Evolutionary conservation across 768 basidiomycete genomes (phyloP).

Genomic region (Amanita fuliginea): DNA sequence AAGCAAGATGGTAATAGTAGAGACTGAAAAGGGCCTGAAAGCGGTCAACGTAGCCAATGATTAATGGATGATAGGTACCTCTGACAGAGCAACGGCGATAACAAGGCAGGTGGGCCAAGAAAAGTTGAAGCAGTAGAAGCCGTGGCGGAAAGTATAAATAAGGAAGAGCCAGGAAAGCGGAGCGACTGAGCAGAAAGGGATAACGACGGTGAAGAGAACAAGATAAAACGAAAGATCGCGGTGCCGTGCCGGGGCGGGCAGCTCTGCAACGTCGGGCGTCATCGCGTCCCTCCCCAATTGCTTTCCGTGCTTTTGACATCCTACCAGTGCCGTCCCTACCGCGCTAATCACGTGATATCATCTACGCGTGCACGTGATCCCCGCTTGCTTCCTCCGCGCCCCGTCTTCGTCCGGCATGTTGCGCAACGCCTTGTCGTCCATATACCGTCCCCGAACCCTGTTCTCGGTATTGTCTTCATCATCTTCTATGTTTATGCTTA

Average conservation of each 20-base stretch:
- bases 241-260: slow-evolving; percentile 21
- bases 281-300: slow-evolving; percentile 7
- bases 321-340: neutral
- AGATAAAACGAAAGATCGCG: slow-evolving; percentile 45
- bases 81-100: slow-evolving; percentile 44
- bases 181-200: slow-evolving; percentile 53
- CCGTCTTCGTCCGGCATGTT: slow-evolving; percentile 39
- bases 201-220: slow-evolving; percentile 42
- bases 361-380: neutral
- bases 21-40: slow-evolving; percentile 58
- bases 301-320: too few relatives aligned
- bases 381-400: neutral
- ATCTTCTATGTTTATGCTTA: neutral
- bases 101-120: slow-evolving; percentile 23
- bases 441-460: slow-evolving; percentile 39
- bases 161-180: slow-evolving; percentile 60
- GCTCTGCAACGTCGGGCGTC: slow-evolving; percentile 27
- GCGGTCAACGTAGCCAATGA: slow-evolving; percentile 3
- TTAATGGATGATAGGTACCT: slow-evolving; percentile 30
- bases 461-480: slow-evolving; percentile 36
- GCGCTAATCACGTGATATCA: neutral
- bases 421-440: slow-evolving; percentile 50
- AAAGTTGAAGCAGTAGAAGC: slow-evolving; percentile 30
- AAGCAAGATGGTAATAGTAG: slow-evolving; percentile 44
- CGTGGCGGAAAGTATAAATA: slow-evolving; percentile 34